Base-by-base conservation (phyloP, 2,329 filamentous ascomycete genomes). In the Pseudogymnoascus sp. region DNA sequence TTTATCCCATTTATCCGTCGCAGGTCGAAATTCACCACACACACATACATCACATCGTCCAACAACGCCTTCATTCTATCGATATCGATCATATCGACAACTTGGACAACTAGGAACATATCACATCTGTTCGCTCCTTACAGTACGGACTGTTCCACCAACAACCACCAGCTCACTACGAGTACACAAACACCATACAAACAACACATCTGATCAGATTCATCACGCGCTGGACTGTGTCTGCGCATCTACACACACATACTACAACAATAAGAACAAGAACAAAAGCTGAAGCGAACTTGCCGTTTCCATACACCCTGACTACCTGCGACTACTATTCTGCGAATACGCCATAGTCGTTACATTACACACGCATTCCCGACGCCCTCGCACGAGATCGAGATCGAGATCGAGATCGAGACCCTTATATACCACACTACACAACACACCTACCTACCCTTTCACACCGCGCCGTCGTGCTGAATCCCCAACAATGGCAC, bases 401-500 rank as follows among this genome's bases (percentile, higher is more conserved):
- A 11, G 8, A 33, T 8, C 31, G 31, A 33, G 31, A 33, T 8
- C 31, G n/a, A n/a, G n/a, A n/a, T n/a, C n/a, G n/a, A n/a, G n/a
- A n/a, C n/a, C n/a, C n/a, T n/a, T n/a, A n/a, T n/a, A n/a, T n/a
- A n/a, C n/a, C n/a, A n/a, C n/a, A n/a, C n/a, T n/a, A n/a, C n/a
- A n/a, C n/a, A n/a, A n/a, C n/a, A n/a, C 31, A 33, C 10, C 10
- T 2, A n/a, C 44, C 29, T n/a, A 53, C 24, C 13, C 21, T 19
- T 14, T 11, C 7, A 16, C 44, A 21, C 29, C 44, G 14, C 44
- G 14, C 26, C 53, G 33, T 4, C 24, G 4, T 24, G 2, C 24
- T 3, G 19, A n/a, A 44, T 11, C 40, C 10, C 65, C 66, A 67
- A 71, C 64, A 62, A 74, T 74, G 81, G 85, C 83, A 70, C 78